A percentile compares a stretch with the other conserved stretches of the same genome.
Evolutionary conservation across 495 filamentous ascomycete species (phyloP).

Genomic region (Trichoderma orchidacearum): DNA sequence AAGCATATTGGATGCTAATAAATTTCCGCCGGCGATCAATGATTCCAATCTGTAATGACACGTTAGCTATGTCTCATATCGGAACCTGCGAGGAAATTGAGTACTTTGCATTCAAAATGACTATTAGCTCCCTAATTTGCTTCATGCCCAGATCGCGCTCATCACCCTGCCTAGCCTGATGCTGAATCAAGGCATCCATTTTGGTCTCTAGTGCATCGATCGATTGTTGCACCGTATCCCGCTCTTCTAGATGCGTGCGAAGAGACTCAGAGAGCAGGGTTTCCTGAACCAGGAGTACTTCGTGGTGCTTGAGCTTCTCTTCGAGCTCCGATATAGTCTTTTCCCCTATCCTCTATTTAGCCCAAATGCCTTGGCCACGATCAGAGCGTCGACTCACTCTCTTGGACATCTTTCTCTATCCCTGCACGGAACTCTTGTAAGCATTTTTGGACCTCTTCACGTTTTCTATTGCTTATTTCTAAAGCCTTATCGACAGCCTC

Average conservation of each 20-base stretch:
- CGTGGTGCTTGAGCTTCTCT: background rate
- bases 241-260: background rate
- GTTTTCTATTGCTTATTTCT: background rate
- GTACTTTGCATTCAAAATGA: background rate
- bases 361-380: background rate
- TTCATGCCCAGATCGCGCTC: background rate
- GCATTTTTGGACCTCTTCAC: background rate
- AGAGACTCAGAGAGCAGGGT: background rate
- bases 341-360: background rate
- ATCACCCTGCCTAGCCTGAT: background rate
- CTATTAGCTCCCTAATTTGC: background rate
- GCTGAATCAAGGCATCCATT: background rate
- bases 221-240: background rate
- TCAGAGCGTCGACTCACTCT: background rate
- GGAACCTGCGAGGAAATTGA: background rate
- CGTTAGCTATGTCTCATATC: background rate
- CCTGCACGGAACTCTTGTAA: background rate
- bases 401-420: background rate
- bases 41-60: background rate
- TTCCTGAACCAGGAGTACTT: background rate
- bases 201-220: background rate
- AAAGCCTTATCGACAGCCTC: background rate
- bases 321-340: background rate
- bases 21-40: background rate
- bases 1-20: background rate